Evolutionary conservation across 202 grass and related monocot genomes (phyloP).

Genomic region (Bolboschoenoplectus hybrid): DNA sequence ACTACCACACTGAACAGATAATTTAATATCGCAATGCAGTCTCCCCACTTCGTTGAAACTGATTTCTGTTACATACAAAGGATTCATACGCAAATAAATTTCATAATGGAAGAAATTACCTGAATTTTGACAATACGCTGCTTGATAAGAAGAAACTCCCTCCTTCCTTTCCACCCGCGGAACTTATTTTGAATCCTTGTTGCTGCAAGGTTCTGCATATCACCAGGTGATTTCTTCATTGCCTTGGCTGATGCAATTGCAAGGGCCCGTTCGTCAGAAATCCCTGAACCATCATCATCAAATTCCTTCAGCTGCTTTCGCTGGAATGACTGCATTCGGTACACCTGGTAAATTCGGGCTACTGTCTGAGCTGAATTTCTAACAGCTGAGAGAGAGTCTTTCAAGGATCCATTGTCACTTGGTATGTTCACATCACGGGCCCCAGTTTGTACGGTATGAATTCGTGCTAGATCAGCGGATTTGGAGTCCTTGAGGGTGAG

Average conservation of each 20-base stretch:
- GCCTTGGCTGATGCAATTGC: conserved; percentile 75
- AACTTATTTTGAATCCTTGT: conserved; percentile 96
- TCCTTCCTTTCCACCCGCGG: conserved; percentile 90
- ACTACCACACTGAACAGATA: conserved; percentile 2
- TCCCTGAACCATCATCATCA: conserved; percentile 54
- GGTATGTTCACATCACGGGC: conserved; percentile 1
- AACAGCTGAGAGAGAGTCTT: conserved; percentile 83
- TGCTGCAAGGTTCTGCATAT: conserved; percentile 71
- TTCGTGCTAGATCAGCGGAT: conserved; percentile 16
- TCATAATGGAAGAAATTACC: conserved; percentile 47
- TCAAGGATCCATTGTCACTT: conserved; percentile 57
- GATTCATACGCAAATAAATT: background rate
- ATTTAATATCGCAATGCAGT: background rate
- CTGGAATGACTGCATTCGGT: conserved; percentile 94
- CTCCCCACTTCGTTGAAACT: background rate
- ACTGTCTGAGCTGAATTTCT: conserved; percentile 84
- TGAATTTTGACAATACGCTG: conserved; percentile 89
- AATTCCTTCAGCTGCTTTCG: conserved; percentile 84
- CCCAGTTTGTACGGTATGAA: background rate
- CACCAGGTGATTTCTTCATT: conserved; percentile 53
- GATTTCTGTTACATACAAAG: background rate
- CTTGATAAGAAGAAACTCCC: conserved; percentile 84
- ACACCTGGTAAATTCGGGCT: conserved; percentile 80
- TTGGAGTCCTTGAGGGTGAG: conserved; percentile 65
- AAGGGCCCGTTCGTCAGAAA: conserved; percentile 71